Conservation (phyloP, 106 monocot genomes). For the Phalaenopsis aphrodite region DNA sequence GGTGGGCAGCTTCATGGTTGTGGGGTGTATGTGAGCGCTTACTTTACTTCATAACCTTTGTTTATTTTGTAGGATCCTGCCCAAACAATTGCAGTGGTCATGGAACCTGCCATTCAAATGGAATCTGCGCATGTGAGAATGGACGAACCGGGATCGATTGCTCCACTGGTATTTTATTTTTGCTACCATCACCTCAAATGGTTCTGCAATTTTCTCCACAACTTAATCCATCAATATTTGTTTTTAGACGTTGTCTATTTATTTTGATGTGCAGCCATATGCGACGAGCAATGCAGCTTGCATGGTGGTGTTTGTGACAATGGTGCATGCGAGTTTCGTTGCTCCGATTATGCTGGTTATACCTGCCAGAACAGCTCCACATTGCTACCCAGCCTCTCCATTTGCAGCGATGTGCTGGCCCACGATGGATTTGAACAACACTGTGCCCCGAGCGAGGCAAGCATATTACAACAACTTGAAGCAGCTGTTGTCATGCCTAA, state of each 20-base stretch:
- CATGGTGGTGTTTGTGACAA: conserved; percentile 99
- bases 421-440: conserved; percentile 66
- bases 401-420: conserved; percentile 73
- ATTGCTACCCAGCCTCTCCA: conserved; percentile 68
- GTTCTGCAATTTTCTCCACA: neutral
- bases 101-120: conserved; percentile 62
- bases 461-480: conserved; percentile 91
- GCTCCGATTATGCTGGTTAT: conserved; percentile 98
- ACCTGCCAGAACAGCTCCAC: conserved; percentile 90
- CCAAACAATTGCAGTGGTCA: conserved; percentile 59
- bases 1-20: too few species aligned
- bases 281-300: conserved; percentile 97
- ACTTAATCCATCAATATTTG: neutral
- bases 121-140: conserved; percentile 66
- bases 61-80: conserved; percentile 48
- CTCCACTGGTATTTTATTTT: conserved; percentile 61
- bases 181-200: neutral
- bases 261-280: conserved; percentile 49
- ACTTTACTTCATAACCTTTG: neutral
- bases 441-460: conserved; percentile 87
- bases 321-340: conserved; percentile 93
- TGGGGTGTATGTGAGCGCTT: neutral
- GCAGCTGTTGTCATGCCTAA: conserved; percentile 86
- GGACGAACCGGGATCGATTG: conserved; percentile 91
- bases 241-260: neutral